Base-by-base conservation (phyloP, 1,284 basidiomycete species). In the Austroboletus rostrupii region DNA sequence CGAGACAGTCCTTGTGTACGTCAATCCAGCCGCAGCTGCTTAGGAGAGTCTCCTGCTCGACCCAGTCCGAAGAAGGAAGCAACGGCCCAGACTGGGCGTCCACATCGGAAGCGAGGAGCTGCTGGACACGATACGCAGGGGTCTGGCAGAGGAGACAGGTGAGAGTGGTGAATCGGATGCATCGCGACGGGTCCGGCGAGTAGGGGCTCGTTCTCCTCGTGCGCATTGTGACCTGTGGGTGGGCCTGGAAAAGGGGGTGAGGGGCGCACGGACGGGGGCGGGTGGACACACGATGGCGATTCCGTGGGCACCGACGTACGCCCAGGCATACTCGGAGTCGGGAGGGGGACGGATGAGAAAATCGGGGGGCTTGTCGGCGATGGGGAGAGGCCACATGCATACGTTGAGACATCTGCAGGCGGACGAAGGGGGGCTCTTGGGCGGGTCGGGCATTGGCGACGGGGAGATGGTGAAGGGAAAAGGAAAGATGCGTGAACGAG, bases 371-470 rank as follows among this genome's bases (percentile, higher is more conserved):
- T 68, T 61, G 31, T 53, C 55, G 49, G 69, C 57, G 33, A 64
- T 59, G 16, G 46, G 59, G 58, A 14, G 62, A 3, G 33, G 56
- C 49, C 57, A 68, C 53, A 89, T 76, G 53, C 77, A 78, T 40
- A 90, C 73, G 61, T 90, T 90, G 52, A 90, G 76, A 59, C 87
- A 90, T 62, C 72, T 78, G 65, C 87, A 90, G 45, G 86, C 74
- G 50, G 53, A 57, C 17, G 48, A 50, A 12, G 49, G 51, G 23
- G 21, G 35, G 46, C 51, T 47, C 36, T 50, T 49, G 53, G 43
- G 53, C 44, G 52, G 36, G 31, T 66, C 51, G 50, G 56, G 50
- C 65, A 70, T 70, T 41, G 29, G 45, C 2, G 53, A 51, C 52
- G 58, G 60, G 2, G 45, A 21, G 50, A n/a, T 61, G 47, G 50